Percentiles rank a stretch among this genome's conserved stretches.
Conservation (phyloP, 768 basidiomycete genomes). For the Gymnopilus dilepis region DNA sequence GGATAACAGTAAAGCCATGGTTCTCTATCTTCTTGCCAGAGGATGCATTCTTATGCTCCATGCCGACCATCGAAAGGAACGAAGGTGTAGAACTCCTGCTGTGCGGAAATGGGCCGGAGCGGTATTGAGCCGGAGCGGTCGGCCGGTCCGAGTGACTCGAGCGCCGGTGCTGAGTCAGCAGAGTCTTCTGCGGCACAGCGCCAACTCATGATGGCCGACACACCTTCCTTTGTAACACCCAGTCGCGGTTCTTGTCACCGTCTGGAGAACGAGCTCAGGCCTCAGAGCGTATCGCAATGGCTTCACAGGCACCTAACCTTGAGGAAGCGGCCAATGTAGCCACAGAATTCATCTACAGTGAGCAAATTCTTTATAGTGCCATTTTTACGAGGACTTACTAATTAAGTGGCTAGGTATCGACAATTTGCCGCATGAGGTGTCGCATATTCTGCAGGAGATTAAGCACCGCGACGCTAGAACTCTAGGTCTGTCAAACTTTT, state of each 20-base stretch:
- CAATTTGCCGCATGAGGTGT: conserved; percentile 58
- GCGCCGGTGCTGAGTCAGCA: conserved; percentile 3
- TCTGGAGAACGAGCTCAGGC: neutral
- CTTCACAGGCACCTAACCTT: conserved; percentile 40
- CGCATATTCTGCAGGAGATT: conserved; percentile 58
- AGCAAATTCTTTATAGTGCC: conserved; percentile 16
- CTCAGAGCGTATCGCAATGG: conserved; percentile 23
- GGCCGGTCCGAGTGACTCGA: conserved; percentile 1
- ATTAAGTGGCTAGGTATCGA: conserved; percentile 47
- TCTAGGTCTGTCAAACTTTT: conserved; percentile 40
- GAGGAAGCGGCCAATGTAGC: conserved; percentile 61
- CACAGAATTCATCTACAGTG: conserved; percentile 62
- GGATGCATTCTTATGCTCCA: too few species aligned
- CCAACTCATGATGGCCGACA: neutral
- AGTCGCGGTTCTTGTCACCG: neutral
- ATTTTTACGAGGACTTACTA: conserved; percentile 5
- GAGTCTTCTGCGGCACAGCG: neutral
- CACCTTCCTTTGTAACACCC: neutral
- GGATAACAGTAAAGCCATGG: neutral
- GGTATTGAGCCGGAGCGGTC: too few species aligned
- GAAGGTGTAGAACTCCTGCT: too few species aligned
- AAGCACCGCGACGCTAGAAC: conserved; percentile 48
- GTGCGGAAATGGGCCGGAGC: too few species aligned
- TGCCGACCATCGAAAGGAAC: too few species aligned
- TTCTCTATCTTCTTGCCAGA: too few species aligned